Conservation (phyloP, 441 rosid genomes). For the Rhodomyrtus psidioides region DNA sequence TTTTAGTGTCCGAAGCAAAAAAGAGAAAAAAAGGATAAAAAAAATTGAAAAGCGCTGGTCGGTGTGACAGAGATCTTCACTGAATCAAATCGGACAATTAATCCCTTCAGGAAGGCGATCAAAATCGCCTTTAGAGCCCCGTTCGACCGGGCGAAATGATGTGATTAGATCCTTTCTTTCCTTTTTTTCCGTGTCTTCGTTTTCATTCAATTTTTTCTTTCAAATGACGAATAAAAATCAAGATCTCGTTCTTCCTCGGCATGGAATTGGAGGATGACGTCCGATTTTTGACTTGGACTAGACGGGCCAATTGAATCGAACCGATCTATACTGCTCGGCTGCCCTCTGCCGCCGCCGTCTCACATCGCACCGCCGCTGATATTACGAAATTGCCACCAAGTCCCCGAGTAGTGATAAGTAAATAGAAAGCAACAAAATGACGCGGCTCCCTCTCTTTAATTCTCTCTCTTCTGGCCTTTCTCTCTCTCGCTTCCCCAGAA, state of each 20-base stretch:
- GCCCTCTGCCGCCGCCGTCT: neutral
- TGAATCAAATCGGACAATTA: neutral
- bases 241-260: neutral
- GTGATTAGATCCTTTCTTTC: neutral
- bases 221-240: too few relatives aligned
- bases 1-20: too few relatives aligned
- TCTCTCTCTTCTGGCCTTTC: neutral
- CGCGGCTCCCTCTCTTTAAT: neutral
- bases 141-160: too few relatives aligned
- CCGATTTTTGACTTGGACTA: neutral
- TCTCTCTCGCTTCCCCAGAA: neutral
- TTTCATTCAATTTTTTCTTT: neutral
- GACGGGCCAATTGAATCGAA: too few relatives aligned
- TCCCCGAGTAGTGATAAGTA: neutral
- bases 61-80: too few relatives aligned
- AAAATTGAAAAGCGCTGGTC: too few relatives aligned
- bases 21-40: too few relatives aligned
- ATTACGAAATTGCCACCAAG: neutral
- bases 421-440: neutral
- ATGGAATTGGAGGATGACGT: neutral
- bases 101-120: neutral
- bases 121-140: accelerated
- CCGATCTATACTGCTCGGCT: too few relatives aligned
- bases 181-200: accelerated
- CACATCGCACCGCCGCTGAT: neutral